Base-by-base conservation (phyloP, 2,329 filamentous ascomycete genomes). In the Fusarium sp. region DNA sequence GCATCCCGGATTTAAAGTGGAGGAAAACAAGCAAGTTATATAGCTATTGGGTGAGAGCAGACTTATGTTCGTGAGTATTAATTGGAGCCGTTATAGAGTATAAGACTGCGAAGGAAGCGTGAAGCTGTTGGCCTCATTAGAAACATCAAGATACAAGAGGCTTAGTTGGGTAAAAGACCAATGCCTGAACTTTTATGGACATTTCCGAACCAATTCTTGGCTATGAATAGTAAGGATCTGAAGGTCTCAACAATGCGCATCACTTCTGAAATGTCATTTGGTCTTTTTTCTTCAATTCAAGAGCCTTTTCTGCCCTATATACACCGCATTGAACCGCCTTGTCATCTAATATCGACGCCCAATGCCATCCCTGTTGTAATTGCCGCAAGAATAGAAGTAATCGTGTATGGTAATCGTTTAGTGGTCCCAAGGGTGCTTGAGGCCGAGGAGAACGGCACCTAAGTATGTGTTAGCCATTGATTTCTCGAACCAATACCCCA, bases 351-450 rank as follows among this genome's bases (percentile, higher is more conserved):
- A 28, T 56, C 30, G 59, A 53, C n/a, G 59, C 38, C 53, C 36
- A 61, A 65, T 61, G 36, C 35, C 53, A 54, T 55, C 41, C 44
- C 60, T 50, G 36, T 65, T 66, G 59, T 75, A 38, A 53, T 63
- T 60, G 61, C 38, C 55, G 64, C 42, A 24, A 41, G 47, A 61
- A 65, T 72, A 48, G 45, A 69, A 65, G 68, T 72, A 65, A 38
- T 66, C 39, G 44, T 67, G 69, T 38, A 69, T 55, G 42, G 26
- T 48, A 50, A 28, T 56, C 72, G 66, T 83, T 88, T 86, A 97
- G 85, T 97, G 95, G 77, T 98, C 95, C 94, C 95, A 98, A 75
- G 95, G 96, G 84, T 98, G 96, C 86, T 95, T 98, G 92, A 91
- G 94, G 82, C 96, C 96, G 78, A 99, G 82, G 73, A 98, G 86